Conservation (phyloP, 495 filamentous ascomycete species). For the Cryomyces antarcticus region DNA sequence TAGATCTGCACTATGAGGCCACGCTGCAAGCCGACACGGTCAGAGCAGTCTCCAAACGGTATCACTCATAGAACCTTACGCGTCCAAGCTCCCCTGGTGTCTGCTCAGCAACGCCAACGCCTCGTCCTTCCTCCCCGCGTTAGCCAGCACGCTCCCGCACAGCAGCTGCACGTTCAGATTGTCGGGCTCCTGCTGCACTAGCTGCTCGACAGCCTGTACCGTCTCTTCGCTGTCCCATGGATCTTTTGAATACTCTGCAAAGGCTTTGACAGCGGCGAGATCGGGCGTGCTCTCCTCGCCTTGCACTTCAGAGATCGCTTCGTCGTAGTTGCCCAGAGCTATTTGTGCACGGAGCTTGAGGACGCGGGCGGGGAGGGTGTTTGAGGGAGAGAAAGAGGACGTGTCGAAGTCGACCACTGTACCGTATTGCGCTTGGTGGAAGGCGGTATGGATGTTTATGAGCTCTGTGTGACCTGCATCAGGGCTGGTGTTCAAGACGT, state of each 20-base stretch:
- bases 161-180: slow-evolving; percentile 69
- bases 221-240: slow-evolving; percentile 32
- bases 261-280: slow-evolving; percentile 53
- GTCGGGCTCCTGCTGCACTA: slow-evolving; percentile 42
- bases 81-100: slow-evolving; percentile 67
- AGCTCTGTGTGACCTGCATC: slow-evolving; percentile 38
- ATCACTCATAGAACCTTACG: slow-evolving; percentile 32
- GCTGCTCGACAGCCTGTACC: slow-evolving; percentile 37
- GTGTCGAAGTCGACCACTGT: slow-evolving; percentile 64
- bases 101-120: slow-evolving; percentile 56
- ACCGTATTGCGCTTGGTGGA: slow-evolving; percentile 80
- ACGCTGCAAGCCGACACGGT: slow-evolving; percentile 17
- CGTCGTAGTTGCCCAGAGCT: slow-evolving; percentile 53
- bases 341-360: slow-evolving; percentile 65
- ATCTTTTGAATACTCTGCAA: slow-evolving; percentile 47
- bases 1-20: slow-evolving; percentile 53
- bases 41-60: not conserved
- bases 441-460: slow-evolving; percentile 85
- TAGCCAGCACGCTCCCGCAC: slow-evolving; percentile 56
- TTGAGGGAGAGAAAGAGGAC: slow-evolving; percentile 51
- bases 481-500: slow-evolving; percentile 2
- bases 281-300: slow-evolving; percentile 45
- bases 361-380: slow-evolving; percentile 56
- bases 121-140: slow-evolving; percentile 59
- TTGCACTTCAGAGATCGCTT: slow-evolving; percentile 46